Evolutionary conservation across 768 basidiomycete species (phyloP), one percentile per base, ranked within the genome.

Genomic region (Hortiboletus flavorubellus): DNA sequence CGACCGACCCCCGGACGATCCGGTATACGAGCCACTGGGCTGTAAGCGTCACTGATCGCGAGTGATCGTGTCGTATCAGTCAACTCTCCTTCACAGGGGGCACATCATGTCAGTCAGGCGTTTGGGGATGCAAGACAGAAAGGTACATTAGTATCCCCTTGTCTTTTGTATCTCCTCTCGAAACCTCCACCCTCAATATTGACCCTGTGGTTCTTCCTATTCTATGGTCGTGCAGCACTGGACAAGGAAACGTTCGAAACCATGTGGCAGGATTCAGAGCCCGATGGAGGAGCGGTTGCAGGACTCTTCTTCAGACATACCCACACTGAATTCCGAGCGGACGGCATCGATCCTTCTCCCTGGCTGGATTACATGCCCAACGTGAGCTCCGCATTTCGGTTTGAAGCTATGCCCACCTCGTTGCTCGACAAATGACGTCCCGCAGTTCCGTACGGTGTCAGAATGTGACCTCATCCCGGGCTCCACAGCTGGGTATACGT

Each of bases 11-110:
- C 1, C 86, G 85, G 71, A 78, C 76, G n/a, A 84, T 87, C 65
- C 77, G 78, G 50, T 93, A 89, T 61, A 89, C 91, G 2, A 89
- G 87, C 66, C 81, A 81, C 34, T 92, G 91, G 91, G 91, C 91
- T 37, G 91, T 89, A 59, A 59, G 85, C 75, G 21, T 14, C 26
- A 39, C 16, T 31, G 6, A 30, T 46, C 26, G 21, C 18, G 11
- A 46, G n/a, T 16, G 37, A 44, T 49, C 52, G 21, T 46, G 14
- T 30, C 31, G 23, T 41, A 41, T 29, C 31, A 30, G 46, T 35
- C 23, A 14, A 26, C 31, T 42, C 51, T 38, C 6, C 1, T 46
- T n/a, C 48, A 33, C 46, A 93, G 91, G 91, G 90, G 35, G 91
- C 88, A 9, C 88, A 92, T 58, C 87, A 91, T 76, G 82, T 91